Evolutionary conservation across 2,329 filamentous ascomycete genomes (phyloP).

Genomic region (Aspergillus sp.): DNA sequence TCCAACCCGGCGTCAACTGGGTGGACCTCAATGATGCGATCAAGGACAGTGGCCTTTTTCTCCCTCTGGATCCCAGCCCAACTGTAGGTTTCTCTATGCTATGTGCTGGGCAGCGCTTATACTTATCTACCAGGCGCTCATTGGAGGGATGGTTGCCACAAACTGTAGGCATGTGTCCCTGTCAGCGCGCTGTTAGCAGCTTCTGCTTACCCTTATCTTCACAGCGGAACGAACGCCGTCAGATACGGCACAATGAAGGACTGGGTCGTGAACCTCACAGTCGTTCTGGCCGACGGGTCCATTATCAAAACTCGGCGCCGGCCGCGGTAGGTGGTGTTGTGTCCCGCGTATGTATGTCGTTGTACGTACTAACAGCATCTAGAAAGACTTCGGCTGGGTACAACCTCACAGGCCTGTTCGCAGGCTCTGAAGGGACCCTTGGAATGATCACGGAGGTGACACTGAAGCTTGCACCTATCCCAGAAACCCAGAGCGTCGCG

Average conservation of each 20-base stretch:
- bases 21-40: conserved; percentile 79
- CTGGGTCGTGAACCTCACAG: conserved; percentile 70
- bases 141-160: conserved; percentile 65
- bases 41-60: conserved; percentile 64
- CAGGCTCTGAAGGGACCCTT: conserved; percentile 70
- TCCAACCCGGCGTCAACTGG: conserved; percentile 88
- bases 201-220: no score
- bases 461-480: conserved; percentile 65
- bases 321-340: conserved; percentile 43
- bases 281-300: conserved; percentile 68
- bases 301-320: conserved; percentile 67
- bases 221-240: conserved; percentile 59
- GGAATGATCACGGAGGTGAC: conserved; percentile 71
- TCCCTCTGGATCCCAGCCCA: conserved; percentile 86
- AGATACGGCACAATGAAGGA: conserved; percentile 76
- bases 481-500: conserved; percentile 64
- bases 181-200: no score
- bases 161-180: conserved; percentile 49
- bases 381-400: conserved; percentile 69
- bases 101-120: no score
- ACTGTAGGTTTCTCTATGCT: no score
- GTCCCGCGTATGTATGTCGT: no score
- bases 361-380: no score
- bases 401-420: conserved; percentile 67
- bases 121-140: conserved; percentile 50